These are phyloP conservation scores for Pochonia chlamydosporia DNA, from an alignment of 2,329 filamentous ascomycete species.

Conservation along the genomic window DNA sequence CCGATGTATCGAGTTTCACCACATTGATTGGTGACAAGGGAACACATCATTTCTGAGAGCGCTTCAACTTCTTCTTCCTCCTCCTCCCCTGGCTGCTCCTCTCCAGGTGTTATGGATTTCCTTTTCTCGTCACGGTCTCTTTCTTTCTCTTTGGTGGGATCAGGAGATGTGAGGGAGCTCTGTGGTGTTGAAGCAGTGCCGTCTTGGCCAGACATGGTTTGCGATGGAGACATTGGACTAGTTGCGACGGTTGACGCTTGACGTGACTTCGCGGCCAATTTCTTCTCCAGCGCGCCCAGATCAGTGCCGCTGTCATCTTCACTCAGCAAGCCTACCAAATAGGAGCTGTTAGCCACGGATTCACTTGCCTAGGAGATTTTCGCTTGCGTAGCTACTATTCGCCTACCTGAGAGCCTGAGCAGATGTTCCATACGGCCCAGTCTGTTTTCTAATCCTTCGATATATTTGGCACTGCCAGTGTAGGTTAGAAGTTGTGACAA, in stretches of 20 bases:
- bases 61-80: slow-evolving; percentile 70
- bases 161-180: slow-evolving; percentile 51
- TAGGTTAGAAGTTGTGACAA: slow-evolving; percentile 14
- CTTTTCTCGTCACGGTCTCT: slow-evolving; percentile 25
- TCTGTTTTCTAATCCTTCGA: slow-evolving; percentile 91
- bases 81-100: slow-evolving; percentile 37
- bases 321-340: slow-evolving; percentile 59
- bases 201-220: slow-evolving; percentile 37
- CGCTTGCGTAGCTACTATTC: not conserved
- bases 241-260: slow-evolving; percentile 40
- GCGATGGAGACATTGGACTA: slow-evolving; percentile 46
- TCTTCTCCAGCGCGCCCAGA: slow-evolving; percentile 80
- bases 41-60: slow-evolving; percentile 98
- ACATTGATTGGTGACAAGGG: slow-evolving; percentile 86
- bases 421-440: slow-evolving; percentile 94
- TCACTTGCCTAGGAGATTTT: too few relatives aligned
- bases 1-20: slow-evolving; percentile 96
- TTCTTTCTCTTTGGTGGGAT: slow-evolving; percentile 29
- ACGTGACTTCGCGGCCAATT: slow-evolving; percentile 54
- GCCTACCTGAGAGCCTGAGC: slow-evolving; percentile 69
- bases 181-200: slow-evolving; percentile 41
- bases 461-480: slow-evolving; percentile 77
- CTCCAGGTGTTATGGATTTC: slow-evolving; percentile 32
- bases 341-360: slow-evolving; percentile 2
- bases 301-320: slow-evolving; percentile 86